Evolutionary conservation across 371 early-diverging fungal genomes (phyloP), one percentile per base, ranked within the genome.

Genomic region (Smittium culicis): DNA sequence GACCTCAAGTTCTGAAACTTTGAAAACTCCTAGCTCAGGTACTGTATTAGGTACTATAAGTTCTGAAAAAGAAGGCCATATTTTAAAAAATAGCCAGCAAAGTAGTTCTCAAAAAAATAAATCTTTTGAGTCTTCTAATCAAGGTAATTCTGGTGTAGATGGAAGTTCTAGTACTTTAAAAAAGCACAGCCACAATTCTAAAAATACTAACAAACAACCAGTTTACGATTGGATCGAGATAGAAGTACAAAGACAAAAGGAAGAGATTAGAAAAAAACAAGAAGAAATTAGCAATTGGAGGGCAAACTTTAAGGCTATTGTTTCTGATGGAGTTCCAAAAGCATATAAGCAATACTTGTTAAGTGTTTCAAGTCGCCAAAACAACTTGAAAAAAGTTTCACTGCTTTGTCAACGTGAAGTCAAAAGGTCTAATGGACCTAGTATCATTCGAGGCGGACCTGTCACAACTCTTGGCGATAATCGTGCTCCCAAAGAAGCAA

Each of bases 361-460:
- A 17, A 68, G 66, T 69, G 34, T 71, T 24, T 65, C 67, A 24
- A 61, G 71, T 5, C 75, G 76, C 57, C 72, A 66, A 30, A 68
- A 67, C 14, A 80, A 79, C 66, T 67, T 71, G 61, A 75, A 73
- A 54, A 74, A 71, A 64, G 67, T 78, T 17, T 63, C 67, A 0
- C 69, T 71, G 64, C 66, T 73, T 25, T 76, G 80, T 68, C 74
- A 74, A 69, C 78, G 80, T 28, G 80, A 80, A 60, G 55, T 70
- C 30, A 74, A 76, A 8, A 74, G 79, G 1, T 67, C 70, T 29
- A 69, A 68, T 34, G 72, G 72, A 1, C 70, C 69, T 0, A 62
- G 27, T n/a, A 56, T 60, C 34, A 14, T 55, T 31, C 57, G 56
- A n/a, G 64, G 68, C 29, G 27, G 66, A 32, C 62, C 35, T 25